Conservation (phyloP, 2,329 filamentous ascomycete species). For the Aureobasidium sp. region DNA sequence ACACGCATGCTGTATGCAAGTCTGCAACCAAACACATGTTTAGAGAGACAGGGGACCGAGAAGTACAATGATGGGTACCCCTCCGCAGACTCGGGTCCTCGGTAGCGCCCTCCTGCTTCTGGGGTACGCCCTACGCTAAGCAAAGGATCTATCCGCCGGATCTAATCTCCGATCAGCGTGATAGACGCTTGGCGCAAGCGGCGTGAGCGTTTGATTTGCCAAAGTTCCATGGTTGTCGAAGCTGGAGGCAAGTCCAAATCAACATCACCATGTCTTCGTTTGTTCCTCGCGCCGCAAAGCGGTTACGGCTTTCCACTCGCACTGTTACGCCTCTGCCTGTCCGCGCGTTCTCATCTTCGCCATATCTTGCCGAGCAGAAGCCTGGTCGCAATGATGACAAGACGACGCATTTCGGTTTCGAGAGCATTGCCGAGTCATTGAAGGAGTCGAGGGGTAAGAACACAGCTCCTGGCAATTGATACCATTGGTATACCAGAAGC, state of each 20-base stretch:
- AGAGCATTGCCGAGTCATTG: constrained; percentile 70
- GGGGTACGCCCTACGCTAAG: constrained; percentile 6
- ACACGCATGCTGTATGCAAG: not conserved
- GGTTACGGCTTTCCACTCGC: constrained; percentile 19
- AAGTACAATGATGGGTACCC: constrained; percentile 11
- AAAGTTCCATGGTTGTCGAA: not conserved
- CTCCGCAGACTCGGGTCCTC: not conserved
- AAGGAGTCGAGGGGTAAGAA: constrained; percentile 58
- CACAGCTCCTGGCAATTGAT: not conserved
- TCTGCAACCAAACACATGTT: not conserved
- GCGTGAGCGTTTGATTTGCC: not conserved
- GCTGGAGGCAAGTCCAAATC: not conserved
- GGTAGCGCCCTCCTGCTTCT: not conserved
- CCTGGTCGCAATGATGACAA: constrained; percentile 34
- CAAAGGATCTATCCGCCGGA: not conserved
- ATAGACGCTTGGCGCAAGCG: not conserved
- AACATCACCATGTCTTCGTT: constrained; percentile 18
- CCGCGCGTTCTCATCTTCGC: not conserved
- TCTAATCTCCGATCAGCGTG: not conserved
- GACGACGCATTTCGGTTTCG: constrained; percentile 84
- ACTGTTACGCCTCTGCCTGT: not conserved
- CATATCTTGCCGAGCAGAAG: constrained; percentile 8
- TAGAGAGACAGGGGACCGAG: not conserved
- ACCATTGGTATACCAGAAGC: constrained; percentile 16
- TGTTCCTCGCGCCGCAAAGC: constrained; percentile 23